Evolutionary conservation across 805 yeast species (phyloP).

Genomic region (Ogataea neopini): DNA sequence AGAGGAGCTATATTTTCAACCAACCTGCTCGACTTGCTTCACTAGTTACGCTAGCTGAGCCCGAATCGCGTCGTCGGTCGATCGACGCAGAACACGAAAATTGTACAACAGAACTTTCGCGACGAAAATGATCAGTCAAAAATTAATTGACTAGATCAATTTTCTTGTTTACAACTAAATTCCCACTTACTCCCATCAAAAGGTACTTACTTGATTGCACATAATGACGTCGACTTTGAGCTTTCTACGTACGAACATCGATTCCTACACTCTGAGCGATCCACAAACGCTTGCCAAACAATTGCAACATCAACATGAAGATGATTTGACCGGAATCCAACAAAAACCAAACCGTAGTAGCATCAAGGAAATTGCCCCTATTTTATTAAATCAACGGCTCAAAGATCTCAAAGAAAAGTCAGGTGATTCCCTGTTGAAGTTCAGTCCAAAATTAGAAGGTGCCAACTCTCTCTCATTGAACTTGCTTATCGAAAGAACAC

Average conservation of each 20-base stretch:
- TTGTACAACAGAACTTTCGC: not conserved
- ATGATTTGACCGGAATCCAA: not conserved
- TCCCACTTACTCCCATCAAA: no score
- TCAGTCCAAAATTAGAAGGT: constrained; percentile 14
- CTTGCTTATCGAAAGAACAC: constrained; percentile 20
- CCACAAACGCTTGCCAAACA: constrained; percentile 2
- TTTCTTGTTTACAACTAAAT: not conserved
- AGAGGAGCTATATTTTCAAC: no score
- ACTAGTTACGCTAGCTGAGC: no score
- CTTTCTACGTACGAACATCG: not conserved
- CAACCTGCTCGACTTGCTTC: no score
- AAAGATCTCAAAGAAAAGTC: constrained; percentile 14
- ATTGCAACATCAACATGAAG: constrained; percentile 15
- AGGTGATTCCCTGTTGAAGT: constrained; percentile 10
- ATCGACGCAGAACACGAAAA: no score
- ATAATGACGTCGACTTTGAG: not conserved
- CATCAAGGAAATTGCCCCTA: not conserved
- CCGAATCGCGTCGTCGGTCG: no score
- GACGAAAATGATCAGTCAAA: constrained; percentile 1
- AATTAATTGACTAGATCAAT: not conserved
- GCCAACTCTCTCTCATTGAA: constrained; percentile 17
- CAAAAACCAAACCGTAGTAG: not conserved
- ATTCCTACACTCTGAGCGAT: not conserved
- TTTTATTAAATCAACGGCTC: constrained; percentile 12
- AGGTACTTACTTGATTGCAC: no score